These are phyloP conservation scores for Hypseocharis bilobata DNA, from an alignment of 441 rosid species.

Conservation along the genomic window DNA sequence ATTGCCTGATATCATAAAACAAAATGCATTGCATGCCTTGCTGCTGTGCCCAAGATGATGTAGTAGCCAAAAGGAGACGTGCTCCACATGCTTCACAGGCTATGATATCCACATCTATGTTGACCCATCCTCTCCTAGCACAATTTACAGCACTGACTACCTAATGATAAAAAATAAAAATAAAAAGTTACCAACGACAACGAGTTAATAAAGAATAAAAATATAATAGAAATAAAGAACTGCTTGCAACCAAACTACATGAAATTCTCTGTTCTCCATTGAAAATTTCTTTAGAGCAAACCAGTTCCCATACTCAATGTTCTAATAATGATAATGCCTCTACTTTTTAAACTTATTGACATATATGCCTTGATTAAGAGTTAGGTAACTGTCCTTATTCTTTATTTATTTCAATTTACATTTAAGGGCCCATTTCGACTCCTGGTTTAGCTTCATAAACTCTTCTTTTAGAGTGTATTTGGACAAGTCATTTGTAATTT, in stretches of 20 bases:
- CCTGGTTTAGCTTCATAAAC: too few species aligned
- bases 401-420: too few species aligned
- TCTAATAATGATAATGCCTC: neutral
- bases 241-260: too few species aligned
- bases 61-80: conserved; percentile 70
- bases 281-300: neutral
- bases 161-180: conserved; percentile 29
- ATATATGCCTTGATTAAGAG: neutral
- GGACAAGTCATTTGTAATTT: too few species aligned
- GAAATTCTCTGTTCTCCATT: neutral
- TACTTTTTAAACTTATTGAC: neutral
- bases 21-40: conserved; percentile 49
- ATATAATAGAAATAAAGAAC: neutral
- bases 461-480: too few species aligned
- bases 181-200: neutral
- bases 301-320: neutral
- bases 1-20: neutral
- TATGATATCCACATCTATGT: conserved; percentile 62
- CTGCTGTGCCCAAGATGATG: conserved; percentile 69
- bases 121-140: conserved; percentile 88
- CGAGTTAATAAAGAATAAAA: neutral
- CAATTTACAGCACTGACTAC: conserved; percentile 77
- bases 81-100: conserved; percentile 87
- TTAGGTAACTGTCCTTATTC: neutral
- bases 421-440: too few species aligned